Evolutionary conservation across 108 stramenopile genomes (phyloP).

Genomic region (Conticribra weissflogii): DNA sequence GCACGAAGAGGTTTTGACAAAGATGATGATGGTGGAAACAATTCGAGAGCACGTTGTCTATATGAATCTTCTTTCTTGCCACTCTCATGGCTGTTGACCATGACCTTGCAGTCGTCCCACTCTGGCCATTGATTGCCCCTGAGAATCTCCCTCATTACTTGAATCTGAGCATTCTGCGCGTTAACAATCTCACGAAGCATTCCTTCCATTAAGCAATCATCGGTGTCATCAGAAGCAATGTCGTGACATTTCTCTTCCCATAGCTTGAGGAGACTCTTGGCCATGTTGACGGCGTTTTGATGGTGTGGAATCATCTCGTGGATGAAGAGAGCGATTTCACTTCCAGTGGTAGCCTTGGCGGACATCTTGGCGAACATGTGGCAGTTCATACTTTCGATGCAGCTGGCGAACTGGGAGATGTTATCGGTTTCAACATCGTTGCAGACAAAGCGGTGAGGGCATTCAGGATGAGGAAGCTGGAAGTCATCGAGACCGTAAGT

Average conservation of each 20-base stretch:
- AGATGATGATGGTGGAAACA: background rate
- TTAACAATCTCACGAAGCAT: conserved; percentile 72
- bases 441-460: conserved; percentile 69
- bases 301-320: conserved; percentile 96
- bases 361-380: conserved; percentile 79
- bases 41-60: background rate
- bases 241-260: conserved; percentile 51
- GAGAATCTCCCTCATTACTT: conserved; percentile 70
- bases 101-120: conserved; percentile 50
- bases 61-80: background rate
- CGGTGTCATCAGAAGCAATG: conserved; percentile 24
- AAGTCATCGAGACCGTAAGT: conserved; percentile 65
- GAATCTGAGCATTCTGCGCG: conserved; percentile 83
- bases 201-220: conserved; percentile 55
- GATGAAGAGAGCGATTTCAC: conserved; percentile 59
- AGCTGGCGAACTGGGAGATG: conserved; percentile 41
- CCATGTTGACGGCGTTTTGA: conserved; percentile 95
- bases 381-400: conserved; percentile 79
- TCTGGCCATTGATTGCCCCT: conserved; percentile 39
- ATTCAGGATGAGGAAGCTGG: conserved; percentile 60
- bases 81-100: conserved; percentile 16
- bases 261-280: conserved; percentile 71
- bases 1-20: no score
- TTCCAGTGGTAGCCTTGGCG: conserved; percentile 18
- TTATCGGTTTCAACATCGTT: conserved; percentile 3